Conservation (phyloP, 768 basidiomycete species). For the Porpolomopsis calyptriformis region DNA sequence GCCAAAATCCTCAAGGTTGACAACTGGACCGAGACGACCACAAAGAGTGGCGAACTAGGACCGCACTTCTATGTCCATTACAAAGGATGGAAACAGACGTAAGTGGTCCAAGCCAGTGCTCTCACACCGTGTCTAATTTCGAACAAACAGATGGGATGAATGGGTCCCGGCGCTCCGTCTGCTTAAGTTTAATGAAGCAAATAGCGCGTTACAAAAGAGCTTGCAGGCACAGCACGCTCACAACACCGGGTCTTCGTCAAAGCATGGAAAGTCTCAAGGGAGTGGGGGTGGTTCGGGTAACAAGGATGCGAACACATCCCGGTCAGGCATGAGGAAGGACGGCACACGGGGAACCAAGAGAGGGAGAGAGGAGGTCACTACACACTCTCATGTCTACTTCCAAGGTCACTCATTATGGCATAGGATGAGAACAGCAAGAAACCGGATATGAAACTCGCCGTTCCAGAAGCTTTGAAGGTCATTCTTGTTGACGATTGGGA, state of each 20-base stretch:
- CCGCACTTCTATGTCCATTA: slow-evolving; percentile 94
- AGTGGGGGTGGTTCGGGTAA: slow-evolving; percentile 11
- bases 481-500: slow-evolving; percentile 97
- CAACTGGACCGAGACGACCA: slow-evolving; percentile 52
- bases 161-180: slow-evolving; percentile 81
- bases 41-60: slow-evolving; percentile 51
- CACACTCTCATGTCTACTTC: neutral
- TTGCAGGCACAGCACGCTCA: slow-evolving; percentile 32
- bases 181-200: slow-evolving; percentile 76
- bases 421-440: slow-evolving; percentile 71
- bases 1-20: slow-evolving; percentile 76
- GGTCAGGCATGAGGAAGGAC: slow-evolving; percentile 41
- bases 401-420: neutral
- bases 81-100: slow-evolving; percentile 99
- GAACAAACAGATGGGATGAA: slow-evolving; percentile 76
- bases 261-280: slow-evolving; percentile 15
- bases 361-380: slow-evolving; percentile 57
- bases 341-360: slow-evolving; percentile 58
- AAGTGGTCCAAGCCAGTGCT: too few species aligned
- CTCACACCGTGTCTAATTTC: too few species aligned
- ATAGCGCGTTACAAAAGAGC: slow-evolving; percentile 65
- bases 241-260: slow-evolving; percentile 12
- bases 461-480: slow-evolving; percentile 85
- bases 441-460: slow-evolving; percentile 81
- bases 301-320: slow-evolving; percentile 17